Base-by-base conservation (phyloP, 2,329 filamentous ascomycete species). In the Rhynchosporium graminicola region DNA sequence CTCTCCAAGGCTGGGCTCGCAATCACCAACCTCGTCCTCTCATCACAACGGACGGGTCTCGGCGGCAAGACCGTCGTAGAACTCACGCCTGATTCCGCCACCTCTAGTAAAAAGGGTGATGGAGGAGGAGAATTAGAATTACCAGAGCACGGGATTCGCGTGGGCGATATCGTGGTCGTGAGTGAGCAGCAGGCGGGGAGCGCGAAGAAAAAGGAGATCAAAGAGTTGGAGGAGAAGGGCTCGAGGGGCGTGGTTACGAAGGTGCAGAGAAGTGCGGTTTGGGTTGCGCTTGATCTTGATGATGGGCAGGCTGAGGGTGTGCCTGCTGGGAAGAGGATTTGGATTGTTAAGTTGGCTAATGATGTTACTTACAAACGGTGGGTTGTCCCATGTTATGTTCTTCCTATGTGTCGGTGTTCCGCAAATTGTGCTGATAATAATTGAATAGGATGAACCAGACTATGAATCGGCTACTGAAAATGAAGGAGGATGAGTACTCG, bases 61-160 rank as follows among this genome's bases (percentile, higher is more conserved):
- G 95, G 93, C 15, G 95, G 95, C n/a, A 90, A 92, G 67, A 92
- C 91, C 0, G 89, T 99, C 1, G 79, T 97, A 3, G 93, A 97
- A 75, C 85, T 99, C 5, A 78, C 79, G 15, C 80, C 86, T 0
- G 94, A 97, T 71, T 77, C 84, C n/a, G 90, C 92, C 0, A 81
- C 83, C 3, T 76, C 77, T 4, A 46, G 58, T 12, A 60, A 47
- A 48, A 59, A 59, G 33, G 56, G 57, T 20, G 62, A 57, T 20
- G 61, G 69, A 20, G 76, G 78, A 0, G 83, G 86, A 20, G 55
- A 64, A 36, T 36, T 36, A 77, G 62, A 59, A 65, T 78, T 94
- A 26, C 87, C 88, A 0, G 88, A 91, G 73, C 90, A 94, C 78
- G 90, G 89, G 31, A 78, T 95, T 57, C 82, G 90, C 2, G 82